Evolutionary conservation across 2,329 filamentous ascomycete genomes (phyloP), one percentile per base, ranked within the genome.

Genomic region (Coniochaeta sp.): DNA sequence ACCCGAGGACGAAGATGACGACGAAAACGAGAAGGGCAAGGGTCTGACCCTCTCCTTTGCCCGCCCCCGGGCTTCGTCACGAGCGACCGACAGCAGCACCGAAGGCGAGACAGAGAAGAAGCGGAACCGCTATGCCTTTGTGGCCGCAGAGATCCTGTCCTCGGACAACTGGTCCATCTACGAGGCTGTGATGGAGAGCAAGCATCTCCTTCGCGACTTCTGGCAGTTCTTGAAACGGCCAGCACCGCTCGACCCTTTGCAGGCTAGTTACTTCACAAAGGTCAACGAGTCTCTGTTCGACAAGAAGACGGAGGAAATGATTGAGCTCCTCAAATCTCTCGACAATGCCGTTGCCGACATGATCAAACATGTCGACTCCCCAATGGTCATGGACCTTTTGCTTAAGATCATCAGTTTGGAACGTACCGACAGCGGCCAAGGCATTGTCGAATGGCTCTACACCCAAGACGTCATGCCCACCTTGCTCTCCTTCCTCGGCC

Each of bases 261-360:
- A 97, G 70, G 92, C 94, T 16, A 91, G 91, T 63, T 99, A 99
- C 67, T 99, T 99, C 67, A 96, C 92, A 51, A 99, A 97, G 67
- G 91, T 99, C 64, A 97, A 97, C 68, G 94, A 99, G 72, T 88
- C 90, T n/a, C 74, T 99, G 18, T 86, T 99, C 52, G 94, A 97
- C 67, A 95, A 94, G 72, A 97, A 97, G 78, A 96, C 95, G 6
- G 89, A 95, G 63, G 92, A 96, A 57, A 99, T 97, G 92, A 77
- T 97, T 58, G 83, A 86, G 16, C 84, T 99, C 55, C 83, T 99
- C 68, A 95, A 91, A 67, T 86, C 83, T 2, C 72, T 96, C 48
- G 87, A 94, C 30, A 82, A 86, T 50, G 87, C 94, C 35, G 83
- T 99, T 20, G 78, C 88, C 12, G 85, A 91, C 57, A 87, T 99